Evolutionary conservation across 2,329 filamentous ascomycete species (phyloP), one percentile per base, ranked within the genome.

Genomic region (Chaetomiaceae sp.): DNA sequence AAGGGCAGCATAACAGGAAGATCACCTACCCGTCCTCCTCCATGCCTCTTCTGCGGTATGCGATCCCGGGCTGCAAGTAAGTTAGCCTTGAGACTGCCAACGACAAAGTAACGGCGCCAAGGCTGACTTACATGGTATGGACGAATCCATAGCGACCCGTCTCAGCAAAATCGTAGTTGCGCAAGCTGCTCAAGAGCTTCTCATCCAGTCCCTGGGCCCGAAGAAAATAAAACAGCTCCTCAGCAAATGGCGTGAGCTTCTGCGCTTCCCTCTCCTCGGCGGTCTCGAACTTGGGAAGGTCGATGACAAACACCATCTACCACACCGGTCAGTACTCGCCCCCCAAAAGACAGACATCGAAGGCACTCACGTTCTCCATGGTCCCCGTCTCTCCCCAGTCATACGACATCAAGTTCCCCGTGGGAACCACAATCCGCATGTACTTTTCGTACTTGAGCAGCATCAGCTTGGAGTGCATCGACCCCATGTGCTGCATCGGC

Each of bases 401-500:
- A 63, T 88, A 90, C 7, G 82, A 77, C 12, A 88, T 84, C 45
- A 96, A 74, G 63, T 99, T 99, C 1, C 91, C 94, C 3, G 87
- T 92, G 0, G 94, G 91, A 2, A 97, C 76, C 1, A 87, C 92
- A 40, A 99, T 77, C 6, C 94, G 83, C 15, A 96, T 70, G 66
- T 91, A 84, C 1, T 72, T 72, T 0, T 80, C 72, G 62, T 90
- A 89, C 63, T 91, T 92, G n/a, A 97, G 77, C 1, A 97, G 71
- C 79, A 95, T 91, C 39, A 97, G 75, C 67, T 99, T 97, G 46
- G 90, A 95, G 69, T 97, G 94, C 91, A 97, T 96, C 63, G 79
- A 84, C 22, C 84, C 86, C 6, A 81, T 75, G 1, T 83, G 81
- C 37, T 82, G 75, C 88, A 96, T 92, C 2, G 80, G 79, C 15